These are phyloP conservation scores for Rubia yunnanensis DNA, from an alignment of 257 asterid species.

Conservation along the genomic window DNA sequence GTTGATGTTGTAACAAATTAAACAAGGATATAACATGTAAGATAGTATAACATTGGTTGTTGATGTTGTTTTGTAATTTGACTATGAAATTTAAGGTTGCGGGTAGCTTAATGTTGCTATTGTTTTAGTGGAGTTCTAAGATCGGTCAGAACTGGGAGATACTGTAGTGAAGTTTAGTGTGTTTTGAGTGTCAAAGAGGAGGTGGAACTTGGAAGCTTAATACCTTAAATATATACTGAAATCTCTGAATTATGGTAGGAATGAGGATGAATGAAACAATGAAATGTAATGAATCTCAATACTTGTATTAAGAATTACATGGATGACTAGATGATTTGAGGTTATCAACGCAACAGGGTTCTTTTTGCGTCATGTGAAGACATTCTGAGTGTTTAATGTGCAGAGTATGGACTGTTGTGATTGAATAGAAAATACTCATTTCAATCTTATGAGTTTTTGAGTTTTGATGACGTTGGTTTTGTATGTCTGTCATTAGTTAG, in stretches of 20 bases:
- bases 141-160: not conserved
- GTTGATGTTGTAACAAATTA: too few species aligned
- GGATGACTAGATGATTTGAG: not conserved
- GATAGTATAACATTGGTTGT: not conserved
- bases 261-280: not conserved
- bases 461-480: not conserved
- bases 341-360: not conserved
- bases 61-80: not conserved
- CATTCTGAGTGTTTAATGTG: not conserved
- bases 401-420: not conserved
- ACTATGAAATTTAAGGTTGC: not conserved
- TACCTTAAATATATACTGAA: not conserved
- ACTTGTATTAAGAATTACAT: not conserved
- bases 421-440: not conserved
- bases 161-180: too few species aligned
- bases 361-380: not conserved
- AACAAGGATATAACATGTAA: too few species aligned
- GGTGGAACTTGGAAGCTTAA: not conserved
- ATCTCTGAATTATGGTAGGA: not conserved
- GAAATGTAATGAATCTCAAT: not conserved
- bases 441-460: not conserved
- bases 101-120: not conserved
- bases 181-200: not conserved
- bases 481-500: not conserved
- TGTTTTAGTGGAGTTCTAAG: not conserved